phyloP scores from a whole-genome alignment of 441 rosid species.

The Adansonia gregorii region DNA sequence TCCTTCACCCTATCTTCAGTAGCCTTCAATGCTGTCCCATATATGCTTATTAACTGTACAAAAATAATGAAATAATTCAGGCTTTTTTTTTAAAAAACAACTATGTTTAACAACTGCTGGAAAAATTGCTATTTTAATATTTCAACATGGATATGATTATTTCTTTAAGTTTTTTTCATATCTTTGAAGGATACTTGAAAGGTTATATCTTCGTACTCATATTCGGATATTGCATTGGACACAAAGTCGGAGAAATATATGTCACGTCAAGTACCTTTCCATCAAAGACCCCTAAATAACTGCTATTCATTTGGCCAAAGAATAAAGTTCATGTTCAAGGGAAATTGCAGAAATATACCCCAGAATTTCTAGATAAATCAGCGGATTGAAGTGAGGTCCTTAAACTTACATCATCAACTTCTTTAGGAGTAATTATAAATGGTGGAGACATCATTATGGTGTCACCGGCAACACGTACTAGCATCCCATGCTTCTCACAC shows the following conservation, averaged over 20 bases:
- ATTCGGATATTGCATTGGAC: background rate
- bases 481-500: conserved; percentile 77
- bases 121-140: background rate
- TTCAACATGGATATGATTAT: background rate
- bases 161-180: too few relatives aligned
- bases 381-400: background rate
- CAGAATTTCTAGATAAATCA: background rate
- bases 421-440: conserved; percentile 60
- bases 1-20: conserved; percentile 80
- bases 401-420: conserved; percentile 66
- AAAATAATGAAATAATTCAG: too few relatives aligned
- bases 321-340: background rate
- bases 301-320: background rate
- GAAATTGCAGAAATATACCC: background rate
- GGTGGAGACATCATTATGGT: conserved; percentile 94
- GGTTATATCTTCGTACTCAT: too few relatives aligned
- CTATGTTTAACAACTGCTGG: background rate
- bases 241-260: background rate
- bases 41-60: conserved; percentile 61
- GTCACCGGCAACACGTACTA: conserved; percentile 87
- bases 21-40: conserved; percentile 71
- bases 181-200: too few relatives aligned
- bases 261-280: background rate
- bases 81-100: background rate
- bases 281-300: background rate